These are phyloP conservation scores for Perkinsus olseni DNA, from an alignment of 169 alveolate genomes.

Conservation along the genomic window DNA sequence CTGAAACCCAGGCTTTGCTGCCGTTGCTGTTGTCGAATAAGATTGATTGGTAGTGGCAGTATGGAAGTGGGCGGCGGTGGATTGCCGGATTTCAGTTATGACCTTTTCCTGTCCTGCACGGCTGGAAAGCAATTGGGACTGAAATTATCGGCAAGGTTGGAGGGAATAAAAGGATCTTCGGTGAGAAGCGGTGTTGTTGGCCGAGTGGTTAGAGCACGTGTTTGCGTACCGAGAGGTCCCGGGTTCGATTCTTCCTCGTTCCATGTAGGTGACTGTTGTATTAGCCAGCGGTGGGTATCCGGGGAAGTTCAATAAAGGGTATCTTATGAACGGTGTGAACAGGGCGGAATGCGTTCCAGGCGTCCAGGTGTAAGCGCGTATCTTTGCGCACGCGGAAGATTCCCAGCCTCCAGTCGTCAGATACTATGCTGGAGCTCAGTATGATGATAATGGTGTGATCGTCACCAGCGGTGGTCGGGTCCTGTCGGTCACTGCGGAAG, in stretches of 20 bases:
- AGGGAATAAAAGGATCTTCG: background rate
- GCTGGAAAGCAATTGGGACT: background rate
- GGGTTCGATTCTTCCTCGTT: too few species aligned
- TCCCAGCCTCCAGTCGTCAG: background rate
- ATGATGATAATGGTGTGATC: background rate
- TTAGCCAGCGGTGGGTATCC: slow-evolving; percentile 6
- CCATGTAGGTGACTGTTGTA: background rate
- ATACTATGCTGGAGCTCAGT: background rate
- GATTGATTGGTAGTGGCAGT: background rate
- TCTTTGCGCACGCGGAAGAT: background rate
- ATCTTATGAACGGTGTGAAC: background rate
- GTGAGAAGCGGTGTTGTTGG: too few species aligned
- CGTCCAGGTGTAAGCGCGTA: background rate
- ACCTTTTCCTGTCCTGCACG: background rate
- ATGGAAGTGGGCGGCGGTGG: too few species aligned
- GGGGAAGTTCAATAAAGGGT: background rate
- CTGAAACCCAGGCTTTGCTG: slow-evolving; percentile 37
- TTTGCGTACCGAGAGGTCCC: too few species aligned
- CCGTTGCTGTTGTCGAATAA: slow-evolving; percentile 24
- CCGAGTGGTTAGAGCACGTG: too few species aligned
- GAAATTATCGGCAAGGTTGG: background rate
- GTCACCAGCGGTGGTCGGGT: background rate
- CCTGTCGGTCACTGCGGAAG: background rate
- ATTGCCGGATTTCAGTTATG: too few species aligned
- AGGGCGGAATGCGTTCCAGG: background rate